Percentiles rank a stretch among this genome's conserved stretches.
Evolutionary conservation across 306 rosid genomes (phyloP).

Genomic region (Inga laurina): DNA sequence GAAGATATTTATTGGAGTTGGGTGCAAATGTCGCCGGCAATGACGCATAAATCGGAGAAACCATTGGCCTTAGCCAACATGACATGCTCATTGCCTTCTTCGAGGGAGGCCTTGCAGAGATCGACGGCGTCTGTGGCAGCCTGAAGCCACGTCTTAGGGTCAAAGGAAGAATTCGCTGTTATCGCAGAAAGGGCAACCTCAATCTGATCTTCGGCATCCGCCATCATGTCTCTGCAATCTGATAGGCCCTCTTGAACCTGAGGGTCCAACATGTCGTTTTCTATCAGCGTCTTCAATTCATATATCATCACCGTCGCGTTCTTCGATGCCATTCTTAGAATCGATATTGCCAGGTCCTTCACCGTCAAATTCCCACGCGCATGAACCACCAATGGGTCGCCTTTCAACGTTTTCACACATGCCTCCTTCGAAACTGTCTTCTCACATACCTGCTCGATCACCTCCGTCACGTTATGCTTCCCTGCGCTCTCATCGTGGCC

Average conservation of each 20-base stretch:
- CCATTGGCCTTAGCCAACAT: background rate
- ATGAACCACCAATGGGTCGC: background rate
- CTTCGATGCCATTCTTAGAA: constrained; percentile 11
- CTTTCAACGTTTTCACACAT: constrained; percentile 4
- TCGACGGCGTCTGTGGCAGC: constrained; percentile 39
- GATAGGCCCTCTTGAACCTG: constrained; percentile 39
- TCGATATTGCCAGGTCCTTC: constrained; percentile 23
- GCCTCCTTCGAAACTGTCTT: background rate
- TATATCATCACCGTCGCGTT: constrained; percentile 16
- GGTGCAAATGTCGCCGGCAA: constrained; percentile 29
- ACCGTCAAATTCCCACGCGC: background rate
- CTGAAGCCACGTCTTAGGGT: constrained; percentile 33
- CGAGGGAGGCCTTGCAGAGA: constrained; percentile 39
- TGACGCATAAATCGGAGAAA: constrained; percentile 42
- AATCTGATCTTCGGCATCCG: constrained; percentile 42
- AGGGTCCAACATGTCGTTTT: constrained; percentile 16
- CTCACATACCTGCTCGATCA: constrained; percentile 13
- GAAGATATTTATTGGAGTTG: background rate
- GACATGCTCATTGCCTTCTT: constrained; percentile 32
- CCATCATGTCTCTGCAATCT: constrained; percentile 37
- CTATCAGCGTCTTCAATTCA: constrained; percentile 17
- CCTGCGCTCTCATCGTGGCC: background rate
- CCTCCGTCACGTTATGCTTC: background rate
- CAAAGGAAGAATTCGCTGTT: background rate
- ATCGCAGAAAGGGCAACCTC: constrained; percentile 31